Evolutionary conservation across 768 basidiomycete genomes (phyloP).

Genomic region (Serendipita indica): DNA sequence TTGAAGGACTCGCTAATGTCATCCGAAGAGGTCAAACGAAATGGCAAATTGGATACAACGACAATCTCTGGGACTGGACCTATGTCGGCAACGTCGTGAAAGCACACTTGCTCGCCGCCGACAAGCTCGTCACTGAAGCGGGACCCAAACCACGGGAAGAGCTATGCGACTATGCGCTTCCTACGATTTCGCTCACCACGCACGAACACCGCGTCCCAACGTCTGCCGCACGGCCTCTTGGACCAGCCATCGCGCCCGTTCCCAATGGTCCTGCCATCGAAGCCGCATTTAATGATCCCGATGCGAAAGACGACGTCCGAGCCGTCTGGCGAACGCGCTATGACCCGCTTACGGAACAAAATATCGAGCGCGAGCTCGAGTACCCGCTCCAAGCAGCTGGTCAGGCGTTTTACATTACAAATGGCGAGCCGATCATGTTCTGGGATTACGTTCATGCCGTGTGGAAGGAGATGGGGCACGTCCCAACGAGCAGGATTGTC

Average conservation of each 20-base stretch:
- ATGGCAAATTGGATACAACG: slow-evolving; percentile 88
- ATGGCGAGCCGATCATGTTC: slow-evolving; percentile 90
- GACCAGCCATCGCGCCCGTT: slow-evolving; percentile 56
- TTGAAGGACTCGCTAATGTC: slow-evolving; percentile 64
- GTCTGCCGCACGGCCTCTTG: slow-evolving; percentile 63
- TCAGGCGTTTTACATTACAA: slow-evolving; percentile 91
- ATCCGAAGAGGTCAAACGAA: slow-evolving; percentile 72
- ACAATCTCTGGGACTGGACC: slow-evolving; percentile 89
- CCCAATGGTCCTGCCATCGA: slow-evolving; percentile 42
- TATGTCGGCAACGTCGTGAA: slow-evolving; percentile 92
- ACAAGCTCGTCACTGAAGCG: slow-evolving; percentile 45
- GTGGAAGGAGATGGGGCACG: slow-evolving; percentile 49
- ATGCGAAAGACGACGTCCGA: slow-evolving; percentile 18
- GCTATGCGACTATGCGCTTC: slow-evolving; percentile 30
- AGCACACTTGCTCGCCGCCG: slow-evolving; percentile 86
- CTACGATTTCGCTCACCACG: slow-evolving; percentile 48
- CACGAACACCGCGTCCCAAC: slow-evolving; percentile 60
- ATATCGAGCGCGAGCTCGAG: slow-evolving; percentile 32
- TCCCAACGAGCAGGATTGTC: slow-evolving; percentile 17
- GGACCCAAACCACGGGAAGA: slow-evolving; percentile 25
- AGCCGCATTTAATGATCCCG: slow-evolving; percentile 36
- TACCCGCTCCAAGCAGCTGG: slow-evolving; percentile 69
- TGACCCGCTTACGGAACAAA: slow-evolving; percentile 55
- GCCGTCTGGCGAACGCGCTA: slow-evolving; percentile 64
- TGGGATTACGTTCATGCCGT: slow-evolving; percentile 81